Base-by-base conservation (phyloP, 2,329 filamentous ascomycete species). In the Botrytis porri region DNA sequence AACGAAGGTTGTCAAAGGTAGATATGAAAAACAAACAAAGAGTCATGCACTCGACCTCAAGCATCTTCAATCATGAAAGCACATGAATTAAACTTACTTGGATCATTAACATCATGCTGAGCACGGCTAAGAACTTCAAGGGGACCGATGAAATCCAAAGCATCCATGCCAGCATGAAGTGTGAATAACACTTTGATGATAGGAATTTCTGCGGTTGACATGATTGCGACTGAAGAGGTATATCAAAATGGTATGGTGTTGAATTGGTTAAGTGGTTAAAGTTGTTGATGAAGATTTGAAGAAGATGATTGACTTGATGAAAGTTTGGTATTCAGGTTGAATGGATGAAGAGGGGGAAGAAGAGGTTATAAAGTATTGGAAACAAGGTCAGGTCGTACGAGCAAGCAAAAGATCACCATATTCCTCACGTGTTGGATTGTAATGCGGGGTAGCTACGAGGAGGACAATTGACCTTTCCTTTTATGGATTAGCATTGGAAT, bases 141-240 rank as follows among this genome's bases (percentile, higher is more conserved):
- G 69, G 88, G 88, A 67, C 88, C 88, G 76, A 84, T 83, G 76
- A 88, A 85, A 81, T 89, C 87, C 75, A 88, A 82, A 64, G 86
- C 84, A 81, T 88, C 86, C 82, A 89, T 87, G 78, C 83, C 84
- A 74, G 85, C 82, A 80, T 87, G 77, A 74, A 88, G 83, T 79
- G 86, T 83, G 80, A 89, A 86, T 82, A 90, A 86, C 80, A 89
- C 88, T 83, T 89, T 87, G 84, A 89, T 85, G 75, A 80, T 77
- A 63, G 77, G 77, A 72, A 78, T 76, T 66, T 80, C 78, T 16
- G 75, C 76, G 72, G 78, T 72, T 76, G 79, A 76, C 79, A 80
- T 80, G 77, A 73, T 80, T 79, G 78, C 77, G 45, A 71, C 14
- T 71, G 51, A 70, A 61, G 39, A 12, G 4, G 9, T 45, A 14